A percentile compares a stretch with the other conserved stretches of the same genome.
Evolutionary conservation across 768 basidiomycete genomes (phyloP).

Genomic region (Boletus pseudo-olivaceus): DNA sequence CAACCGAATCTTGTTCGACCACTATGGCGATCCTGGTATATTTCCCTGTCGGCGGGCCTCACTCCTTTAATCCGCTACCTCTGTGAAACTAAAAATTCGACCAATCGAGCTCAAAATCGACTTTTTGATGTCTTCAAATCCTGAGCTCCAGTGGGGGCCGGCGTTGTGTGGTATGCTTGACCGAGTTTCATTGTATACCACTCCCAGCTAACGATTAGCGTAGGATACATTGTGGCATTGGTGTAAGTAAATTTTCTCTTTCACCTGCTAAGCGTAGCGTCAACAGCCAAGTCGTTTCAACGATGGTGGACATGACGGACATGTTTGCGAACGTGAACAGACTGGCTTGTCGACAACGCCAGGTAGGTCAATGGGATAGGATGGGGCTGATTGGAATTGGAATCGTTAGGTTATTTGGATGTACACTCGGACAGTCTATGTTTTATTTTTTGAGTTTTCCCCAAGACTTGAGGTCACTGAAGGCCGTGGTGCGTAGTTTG

Average conservation of each 20-base stretch:
- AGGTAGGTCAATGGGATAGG: background rate
- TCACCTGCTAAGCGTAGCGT: background rate
- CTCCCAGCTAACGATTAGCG: background rate
- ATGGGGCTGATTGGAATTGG: background rate
- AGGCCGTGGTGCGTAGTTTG: background rate
- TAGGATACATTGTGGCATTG: conserved; percentile 3
- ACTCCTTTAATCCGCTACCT: background rate
- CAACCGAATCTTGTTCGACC: background rate
- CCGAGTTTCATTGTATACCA: background rate
- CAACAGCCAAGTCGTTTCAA: background rate
- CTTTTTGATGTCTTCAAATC: background rate
- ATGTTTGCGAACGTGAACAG: background rate
- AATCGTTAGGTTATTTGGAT: conserved; percentile 5
- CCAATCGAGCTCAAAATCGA: background rate
- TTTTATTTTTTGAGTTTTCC: conserved; percentile 11
- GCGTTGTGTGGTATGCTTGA: conserved; percentile 1
- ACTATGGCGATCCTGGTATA: background rate
- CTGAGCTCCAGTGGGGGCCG: background rate
- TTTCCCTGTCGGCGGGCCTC: too few species aligned
- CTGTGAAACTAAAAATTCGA: background rate
- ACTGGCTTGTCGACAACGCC: background rate
- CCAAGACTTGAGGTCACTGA: conserved; percentile 3
- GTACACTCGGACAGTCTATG: conserved; percentile 7
- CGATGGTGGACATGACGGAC: background rate
- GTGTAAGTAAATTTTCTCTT: background rate